Evolutionary conservation across 2,329 filamentous ascomycete genomes (phyloP), one percentile per base, ranked within the genome.

Genomic region (Paraphoma sp.): DNA sequence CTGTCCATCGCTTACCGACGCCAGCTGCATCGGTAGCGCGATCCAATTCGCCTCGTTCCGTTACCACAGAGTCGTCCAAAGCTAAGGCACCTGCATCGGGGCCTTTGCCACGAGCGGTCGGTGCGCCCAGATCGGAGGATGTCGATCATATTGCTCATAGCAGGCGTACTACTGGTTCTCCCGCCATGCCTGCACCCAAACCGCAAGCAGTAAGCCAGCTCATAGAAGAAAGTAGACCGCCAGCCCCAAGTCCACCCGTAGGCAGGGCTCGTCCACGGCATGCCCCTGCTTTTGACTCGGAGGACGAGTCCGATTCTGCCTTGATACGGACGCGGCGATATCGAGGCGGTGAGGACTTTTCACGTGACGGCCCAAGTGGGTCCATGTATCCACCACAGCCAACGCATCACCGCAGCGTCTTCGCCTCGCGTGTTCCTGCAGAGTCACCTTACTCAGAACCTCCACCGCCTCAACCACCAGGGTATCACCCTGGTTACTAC

Each of bases 381-480:
- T 59, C 66, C 46, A 65, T 62, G 40, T 68, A 63, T 44, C 60
- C 65, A 64, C 67, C 57, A 18, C 64, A 65, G 61, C 65, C 69
- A 63, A 56, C 69, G 59, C 72, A 71, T 53, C 54, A 62, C 46
- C 69, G 69, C 53, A 60, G 67, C 54, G 44, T 68, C 47, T 76
- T 75, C 59, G 73, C 74, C 53, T 74, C 72, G 53, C 69, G 73
- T 55, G 72, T 76, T 40, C 74, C 74, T 57, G 56, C 64, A 28
- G 73, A 76, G 54, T 58, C 62, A 45, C 62, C 69, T 56, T 76
- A 76, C 63, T 59, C 64, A 78, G 84, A 64, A 84, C 87, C 60
- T 93, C 82, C 71, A 93, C 87, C 84, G 93, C 89, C 74, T 87
- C 84, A 60, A 92, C 81, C 80, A 92, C 64, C 71, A 30, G 68